Evolutionary conservation across 306 rosid genomes (phyloP), one percentile per base, ranked within the genome.

Genomic region (Ormosia semicastrata): DNA sequence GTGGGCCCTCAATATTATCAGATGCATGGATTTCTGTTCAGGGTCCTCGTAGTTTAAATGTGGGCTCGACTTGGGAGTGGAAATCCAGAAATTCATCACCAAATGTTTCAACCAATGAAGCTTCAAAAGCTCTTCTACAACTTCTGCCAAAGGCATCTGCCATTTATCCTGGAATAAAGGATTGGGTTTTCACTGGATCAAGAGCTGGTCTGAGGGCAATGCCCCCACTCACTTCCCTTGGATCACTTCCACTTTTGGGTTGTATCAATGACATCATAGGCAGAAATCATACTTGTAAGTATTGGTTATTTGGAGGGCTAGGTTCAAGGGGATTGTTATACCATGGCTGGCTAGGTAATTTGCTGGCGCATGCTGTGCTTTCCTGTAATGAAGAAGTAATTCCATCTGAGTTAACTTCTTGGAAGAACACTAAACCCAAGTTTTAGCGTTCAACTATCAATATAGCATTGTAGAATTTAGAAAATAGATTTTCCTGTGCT

Each of bases 61-160:
- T 95, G 81, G 98, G 99, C 29, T 91, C 99, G 7, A 93, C 98
- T 14, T 95, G 97, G 99, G 96, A 95, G 58, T 95, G 99, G 99
- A 89, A 84, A 82, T 93, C 98, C 17, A 73, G 63, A 74, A 92
- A 92, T 73, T 89, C 98, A 11, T 89, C 93, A 9, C 79, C 96
- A 14, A 66, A 76, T 76, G 97, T 95, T 54, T 86, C 87, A 8
- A 77, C 67, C 1, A 90, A 88, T 30, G 99, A 95, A 86, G 88
- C 93, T 57, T 75, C 90, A 2, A 73, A 83, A 59, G 93, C 95
- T 58, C 88, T 93, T 47, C 59, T 63, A 8, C 85, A 93, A 78
- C 99, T 95, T 46, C 75, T 91, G 69, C 96, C 99, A 14, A 95
- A 95, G 90, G 96, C 84, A 57, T 81, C 83, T 5, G 56, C 81